Base-by-base conservation (phyloP, 192 early-diverging fungal species). In the Allomyces arbusculus region DNA sequence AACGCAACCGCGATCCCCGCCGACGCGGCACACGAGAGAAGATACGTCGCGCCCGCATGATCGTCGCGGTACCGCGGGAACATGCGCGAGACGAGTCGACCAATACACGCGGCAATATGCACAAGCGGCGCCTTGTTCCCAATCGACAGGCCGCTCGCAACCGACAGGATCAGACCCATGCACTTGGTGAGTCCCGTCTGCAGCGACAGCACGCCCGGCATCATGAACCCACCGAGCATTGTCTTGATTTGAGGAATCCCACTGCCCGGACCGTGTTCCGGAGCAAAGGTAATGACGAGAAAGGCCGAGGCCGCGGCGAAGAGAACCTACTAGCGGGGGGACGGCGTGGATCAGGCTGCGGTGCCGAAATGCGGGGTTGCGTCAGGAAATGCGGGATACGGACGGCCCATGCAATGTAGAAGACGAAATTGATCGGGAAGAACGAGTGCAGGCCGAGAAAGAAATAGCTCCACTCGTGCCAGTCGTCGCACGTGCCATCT, bases 1-100 rank as follows among this genome's bases (percentile, higher is more conserved):
- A 99, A 97, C 7, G 94, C 95, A 6, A 94, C 92, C 0, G 91
- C 90, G 10, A 97, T 89, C n/a, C 95, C 96, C 5, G 96, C 94
- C 0, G 96, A 92, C 72, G 90, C 86, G 0, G 91, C 85, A 0
- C 87, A 87, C 16, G 87, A 89, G 23, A 90, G 74, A n/a, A 91
- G 83, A 71, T 91, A 11, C 9, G 14, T 44, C 22, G 66, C 24
- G 20, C 45, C 69, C 78, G 81, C 86, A 76, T 92, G 89, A 70
- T 91, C 97, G 55, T 77, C 67, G 62, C 83, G 79, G 69, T 91
- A 91, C 68, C 88, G 89, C 33, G 73, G 71, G 66, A 92, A 94
- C 55, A 87, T 62, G 19, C 91, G 76, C 7, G 89, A 79, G 64
- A 88, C 75, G 19, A 96, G 85, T 74, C 96, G 91, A 65, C 91